A percentile compares a stretch with the other conserved stretches of the same genome.
Conservation (phyloP, 441 rosid species). For the Brassica balearica region DNA sequence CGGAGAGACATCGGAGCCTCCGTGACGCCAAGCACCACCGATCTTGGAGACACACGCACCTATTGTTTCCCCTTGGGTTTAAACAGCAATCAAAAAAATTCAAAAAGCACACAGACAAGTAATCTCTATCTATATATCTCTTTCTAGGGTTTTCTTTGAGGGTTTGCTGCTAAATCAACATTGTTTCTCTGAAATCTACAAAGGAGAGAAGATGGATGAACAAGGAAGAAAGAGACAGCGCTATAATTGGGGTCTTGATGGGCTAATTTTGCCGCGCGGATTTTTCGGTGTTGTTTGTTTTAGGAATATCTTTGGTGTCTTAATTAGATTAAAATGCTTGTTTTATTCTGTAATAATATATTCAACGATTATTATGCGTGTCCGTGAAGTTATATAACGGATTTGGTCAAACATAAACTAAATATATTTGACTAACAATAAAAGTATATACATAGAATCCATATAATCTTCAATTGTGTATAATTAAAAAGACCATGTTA, state of each 20-base stretch:
- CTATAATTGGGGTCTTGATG: conserved; percentile 32
- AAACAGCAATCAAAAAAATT: neutral
- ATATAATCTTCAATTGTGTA: too few relatives aligned
- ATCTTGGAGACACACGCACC: conserved; percentile 49
- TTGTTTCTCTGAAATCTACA: conserved; percentile 18
- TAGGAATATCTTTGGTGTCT: conserved; percentile 34
- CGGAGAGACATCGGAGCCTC: conserved; percentile 37
- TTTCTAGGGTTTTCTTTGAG: conserved; percentile 26
- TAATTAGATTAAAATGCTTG: conserved; percentile 7
- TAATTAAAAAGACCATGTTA: too few relatives aligned
- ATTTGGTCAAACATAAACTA: conserved; percentile 15
- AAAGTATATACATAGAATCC: neutral
- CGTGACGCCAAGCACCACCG: conserved; percentile 44
- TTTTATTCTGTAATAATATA: neutral
- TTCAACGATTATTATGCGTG: conserved; percentile 20
- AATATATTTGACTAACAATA: neutral
- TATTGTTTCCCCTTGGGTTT: conserved; percentile 17
- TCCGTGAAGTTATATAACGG: conserved; percentile 10
- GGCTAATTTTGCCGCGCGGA: conserved; percentile 40
- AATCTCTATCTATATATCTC: conserved; percentile 3
- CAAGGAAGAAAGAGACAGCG: conserved; percentile 27
- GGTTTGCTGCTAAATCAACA: conserved; percentile 32
- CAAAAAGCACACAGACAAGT: neutral
- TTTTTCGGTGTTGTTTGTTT: conserved; percentile 34
- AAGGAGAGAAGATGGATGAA: neutral